Conservation (phyloP, 371 early-diverging fungal genomes). For the Mortierella sp. region DNA sequence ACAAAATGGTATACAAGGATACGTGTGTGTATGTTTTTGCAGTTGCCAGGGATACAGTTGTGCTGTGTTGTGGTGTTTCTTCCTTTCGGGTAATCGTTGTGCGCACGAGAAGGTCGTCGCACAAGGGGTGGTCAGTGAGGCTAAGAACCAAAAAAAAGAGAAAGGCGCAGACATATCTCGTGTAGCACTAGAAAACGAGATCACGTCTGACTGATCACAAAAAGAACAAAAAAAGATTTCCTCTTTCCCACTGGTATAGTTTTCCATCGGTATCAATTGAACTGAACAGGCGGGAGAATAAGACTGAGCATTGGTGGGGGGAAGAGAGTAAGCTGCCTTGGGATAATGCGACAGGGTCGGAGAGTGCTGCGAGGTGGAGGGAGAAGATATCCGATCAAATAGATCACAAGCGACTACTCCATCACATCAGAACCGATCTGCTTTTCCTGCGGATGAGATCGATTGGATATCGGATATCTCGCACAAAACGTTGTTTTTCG, state of each 20-base stretch:
- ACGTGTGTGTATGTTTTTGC: too few species aligned
- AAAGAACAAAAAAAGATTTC: not conserved
- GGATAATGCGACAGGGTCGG: too few species aligned
- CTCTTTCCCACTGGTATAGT: not conserved
- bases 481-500: not conserved
- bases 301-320: not conserved
- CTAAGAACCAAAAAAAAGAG: not conserved
- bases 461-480: not conserved
- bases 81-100: not conserved
- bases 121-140: slow-evolving; percentile 3
- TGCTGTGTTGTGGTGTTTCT: not conserved
- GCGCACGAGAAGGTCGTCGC: not conserved
- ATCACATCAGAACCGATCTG: too few species aligned
- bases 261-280: too few species aligned
- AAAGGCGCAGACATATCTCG: not conserved
- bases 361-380: too few species aligned
- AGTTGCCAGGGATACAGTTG: not conserved
- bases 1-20: too few species aligned
- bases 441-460: not conserved
- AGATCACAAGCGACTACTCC: too few species aligned
- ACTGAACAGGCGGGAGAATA: not conserved
- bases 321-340: not conserved
- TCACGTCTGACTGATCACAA: not conserved
- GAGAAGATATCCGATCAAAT: too few species aligned
- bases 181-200: slow-evolving; percentile 2